Evolutionary conservation across 176 grass and related monocot genomes (phyloP).

Genomic region (Tuctoria greenei): DNA sequence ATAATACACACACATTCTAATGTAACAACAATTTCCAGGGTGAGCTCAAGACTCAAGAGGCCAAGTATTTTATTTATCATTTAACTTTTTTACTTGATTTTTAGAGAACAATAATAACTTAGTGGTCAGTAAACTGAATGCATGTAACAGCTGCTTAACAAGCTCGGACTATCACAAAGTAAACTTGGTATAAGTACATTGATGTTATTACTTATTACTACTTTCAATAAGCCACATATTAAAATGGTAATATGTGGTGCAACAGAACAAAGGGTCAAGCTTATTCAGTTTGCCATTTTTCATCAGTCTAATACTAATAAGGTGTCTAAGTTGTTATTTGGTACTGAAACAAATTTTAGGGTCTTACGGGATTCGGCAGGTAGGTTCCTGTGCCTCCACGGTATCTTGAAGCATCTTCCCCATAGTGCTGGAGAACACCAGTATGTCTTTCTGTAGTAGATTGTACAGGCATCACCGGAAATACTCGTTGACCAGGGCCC

Average conservation of each 20-base stretch:
- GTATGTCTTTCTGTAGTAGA: conserved; percentile 49
- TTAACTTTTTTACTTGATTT: conserved; percentile 2
- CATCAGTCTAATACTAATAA: conserved; percentile 2
- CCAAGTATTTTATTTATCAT: conserved; percentile 9
- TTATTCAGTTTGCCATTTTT: neutral
- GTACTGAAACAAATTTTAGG: conserved; percentile 17
- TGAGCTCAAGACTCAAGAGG: neutral
- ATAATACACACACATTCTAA: neutral
- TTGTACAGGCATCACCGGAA: conserved; percentile 68
- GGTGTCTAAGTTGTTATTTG: neutral
- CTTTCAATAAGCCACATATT: neutral
- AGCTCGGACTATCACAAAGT: neutral
- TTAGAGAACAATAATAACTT: neutral
- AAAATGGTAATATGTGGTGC: neutral
- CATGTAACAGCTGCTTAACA: conserved; percentile 1
- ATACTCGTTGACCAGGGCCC: conserved; percentile 43
- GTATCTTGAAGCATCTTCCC: conserved; percentile 67
- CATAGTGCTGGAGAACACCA: conserved; percentile 38
- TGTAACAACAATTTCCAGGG: neutral
- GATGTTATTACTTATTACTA: neutral
- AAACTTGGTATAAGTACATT: conserved; percentile 15
- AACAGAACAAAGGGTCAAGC: neutral
- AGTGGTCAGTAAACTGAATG: conserved; percentile 14
- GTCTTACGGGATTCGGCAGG: conserved; percentile 91
- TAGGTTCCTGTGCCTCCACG: conserved; percentile 95